A percentile compares a stretch with the other conserved stretches of the same genome.
phyloP scores from a whole-genome alignment of 140 eudicot species.

The Flaveria floridana region DNA sequence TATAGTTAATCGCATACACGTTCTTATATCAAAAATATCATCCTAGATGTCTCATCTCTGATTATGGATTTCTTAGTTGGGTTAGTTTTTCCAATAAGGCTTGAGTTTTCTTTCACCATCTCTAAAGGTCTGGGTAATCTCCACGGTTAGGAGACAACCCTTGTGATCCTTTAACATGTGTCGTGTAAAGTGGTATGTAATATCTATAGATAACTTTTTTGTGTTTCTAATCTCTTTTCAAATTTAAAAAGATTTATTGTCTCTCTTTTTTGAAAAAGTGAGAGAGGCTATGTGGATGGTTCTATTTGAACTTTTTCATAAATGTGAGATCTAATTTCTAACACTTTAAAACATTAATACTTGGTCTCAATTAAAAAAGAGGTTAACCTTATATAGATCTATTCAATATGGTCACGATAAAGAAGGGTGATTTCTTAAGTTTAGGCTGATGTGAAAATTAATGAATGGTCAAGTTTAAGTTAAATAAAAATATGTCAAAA shows the following conservation, averaged over 20 bases:
- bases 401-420: background rate
- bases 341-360: background rate
- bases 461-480: conserved; percentile 3
- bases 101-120: background rate
- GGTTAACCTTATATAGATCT: background rate
- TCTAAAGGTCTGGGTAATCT: background rate
- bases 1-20: background rate
- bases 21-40: background rate
- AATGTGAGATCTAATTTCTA: background rate
- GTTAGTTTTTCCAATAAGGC: background rate
- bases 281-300: background rate
- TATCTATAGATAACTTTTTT: conserved; percentile 30
- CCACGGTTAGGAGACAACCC: conserved; percentile 10
- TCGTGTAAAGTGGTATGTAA: conserved; percentile 32
- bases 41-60: background rate
- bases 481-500: no score
- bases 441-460: conserved; percentile 12
- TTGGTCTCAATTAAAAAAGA: background rate
- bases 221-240: conserved; percentile 7
- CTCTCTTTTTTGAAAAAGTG: background rate
- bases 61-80: background rate
- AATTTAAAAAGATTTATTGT: conserved; percentile 25
- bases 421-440: background rate
- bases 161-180: conserved; percentile 26
- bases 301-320: background rate